These are phyloP conservation scores for Botrytis elliptica DNA, from an alignment of 2,329 filamentous ascomycete species.

Conservation along the genomic window DNA sequence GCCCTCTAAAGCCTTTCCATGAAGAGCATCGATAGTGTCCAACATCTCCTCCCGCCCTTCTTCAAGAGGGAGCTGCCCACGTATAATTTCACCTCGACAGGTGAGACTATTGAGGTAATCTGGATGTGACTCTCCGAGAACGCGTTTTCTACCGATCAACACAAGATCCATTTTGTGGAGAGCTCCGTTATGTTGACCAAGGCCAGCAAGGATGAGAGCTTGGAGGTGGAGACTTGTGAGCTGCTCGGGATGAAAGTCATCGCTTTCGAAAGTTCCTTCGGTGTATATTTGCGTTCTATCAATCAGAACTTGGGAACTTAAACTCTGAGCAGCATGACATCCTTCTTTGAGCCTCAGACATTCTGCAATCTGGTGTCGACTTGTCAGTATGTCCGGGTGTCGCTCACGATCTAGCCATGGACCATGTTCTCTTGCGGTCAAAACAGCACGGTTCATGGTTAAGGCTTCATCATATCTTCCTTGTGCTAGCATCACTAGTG, in stretches of 20 bases:
- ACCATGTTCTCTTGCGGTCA: conserved; percentile 27
- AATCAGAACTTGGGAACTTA: conserved; percentile 29
- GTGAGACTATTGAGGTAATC: conserved; percentile 32
- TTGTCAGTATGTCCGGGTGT: conserved; percentile 35
- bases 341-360: conserved; percentile 29
- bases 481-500: conserved; percentile 28
- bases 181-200: conserved; percentile 29
- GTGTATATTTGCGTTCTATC: conserved; percentile 32
- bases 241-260: conserved; percentile 34
- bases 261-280: conserved; percentile 27
- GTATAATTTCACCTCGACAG: conserved; percentile 34
- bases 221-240: conserved; percentile 33
- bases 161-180: conserved; percentile 31
- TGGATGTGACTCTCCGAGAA: conserved; percentile 31
- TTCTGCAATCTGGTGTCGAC: conserved; percentile 32
- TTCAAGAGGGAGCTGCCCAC: conserved; percentile 27
- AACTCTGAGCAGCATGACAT: conserved; percentile 29
- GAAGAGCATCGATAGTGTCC: conserved; percentile 29
- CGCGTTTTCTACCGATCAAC: conserved; percentile 24
- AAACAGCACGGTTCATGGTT: conserved; percentile 28
- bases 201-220: conserved; percentile 32
- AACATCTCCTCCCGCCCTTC: conserved; percentile 27
- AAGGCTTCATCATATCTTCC: conserved; percentile 33
- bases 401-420: conserved; percentile 32
- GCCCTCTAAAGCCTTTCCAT: conserved; percentile 29